phyloP scores from a whole-genome alignment of 108 stramenopile genomes.

The Aurantiochytrium sp. region DNA sequence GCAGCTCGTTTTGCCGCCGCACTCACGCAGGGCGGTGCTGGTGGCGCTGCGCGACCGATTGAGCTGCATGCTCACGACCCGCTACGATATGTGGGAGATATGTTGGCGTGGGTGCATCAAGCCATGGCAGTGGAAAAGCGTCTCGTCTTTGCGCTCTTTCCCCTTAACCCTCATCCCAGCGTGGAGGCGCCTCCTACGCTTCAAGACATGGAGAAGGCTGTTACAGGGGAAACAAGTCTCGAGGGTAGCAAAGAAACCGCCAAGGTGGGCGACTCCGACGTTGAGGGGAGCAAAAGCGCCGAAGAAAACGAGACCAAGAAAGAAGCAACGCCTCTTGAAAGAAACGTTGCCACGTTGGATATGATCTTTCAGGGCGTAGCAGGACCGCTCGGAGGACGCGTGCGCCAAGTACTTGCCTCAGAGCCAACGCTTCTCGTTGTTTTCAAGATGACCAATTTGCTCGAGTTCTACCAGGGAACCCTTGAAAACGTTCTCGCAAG shows the following conservation, averaged over 20 bases:
- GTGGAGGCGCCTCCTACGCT: neutral
- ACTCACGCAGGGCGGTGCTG: neutral
- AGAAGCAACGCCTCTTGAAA: neutral
- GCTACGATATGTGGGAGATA: neutral
- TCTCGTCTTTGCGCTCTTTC: neutral
- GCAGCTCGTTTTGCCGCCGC: neutral
- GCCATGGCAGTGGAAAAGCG: neutral
- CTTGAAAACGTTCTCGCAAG: neutral
- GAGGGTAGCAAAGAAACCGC: neutral
- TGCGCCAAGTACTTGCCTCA: neutral
- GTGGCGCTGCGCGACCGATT: neutral
- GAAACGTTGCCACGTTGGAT: neutral
- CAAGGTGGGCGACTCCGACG: no score
- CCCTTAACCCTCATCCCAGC: neutral
- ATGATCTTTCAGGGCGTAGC: neutral
- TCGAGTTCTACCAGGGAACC: neutral
- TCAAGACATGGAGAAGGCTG: neutral
- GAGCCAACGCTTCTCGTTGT: neutral
- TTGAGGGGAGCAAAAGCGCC: no score
- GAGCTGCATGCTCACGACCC: neutral
- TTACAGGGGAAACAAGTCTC: neutral
- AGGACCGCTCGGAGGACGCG: neutral
- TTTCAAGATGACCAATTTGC: neutral
- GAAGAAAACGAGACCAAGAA: neutral
- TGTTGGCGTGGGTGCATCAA: slow-evolving; percentile 20